Percentiles rank a stretch among this genome's conserved stretches.
phyloP scores from a whole-genome alignment of 2,329 filamentous ascomycete species.

The Penicillium sp. region DNA sequence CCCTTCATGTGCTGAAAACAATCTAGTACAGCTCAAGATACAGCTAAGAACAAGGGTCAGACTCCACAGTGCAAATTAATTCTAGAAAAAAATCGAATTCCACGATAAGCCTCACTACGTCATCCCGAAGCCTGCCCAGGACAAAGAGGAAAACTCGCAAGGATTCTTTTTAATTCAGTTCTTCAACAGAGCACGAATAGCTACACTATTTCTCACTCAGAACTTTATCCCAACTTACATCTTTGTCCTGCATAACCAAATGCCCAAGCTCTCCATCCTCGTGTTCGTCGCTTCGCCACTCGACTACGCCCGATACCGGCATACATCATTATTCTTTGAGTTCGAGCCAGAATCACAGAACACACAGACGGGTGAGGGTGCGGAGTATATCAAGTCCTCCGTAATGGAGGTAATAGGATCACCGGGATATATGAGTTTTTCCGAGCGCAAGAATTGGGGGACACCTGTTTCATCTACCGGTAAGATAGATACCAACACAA shows the following conservation, averaged over 20 bases:
- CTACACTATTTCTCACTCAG: no score
- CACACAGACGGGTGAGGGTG: not conserved
- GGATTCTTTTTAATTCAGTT: not conserved
- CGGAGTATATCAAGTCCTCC: slow-evolving; percentile 8
- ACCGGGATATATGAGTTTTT: slow-evolving; percentile 15
- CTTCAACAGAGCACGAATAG: not conserved
- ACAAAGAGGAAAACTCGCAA: not conserved
- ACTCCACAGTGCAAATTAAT: not conserved
- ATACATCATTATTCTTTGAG: slow-evolving; percentile 18
- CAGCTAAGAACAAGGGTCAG: not conserved
- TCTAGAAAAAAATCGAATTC: not conserved
- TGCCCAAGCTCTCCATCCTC: slow-evolving; percentile 20
- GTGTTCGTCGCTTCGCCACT: slow-evolving; percentile 20
- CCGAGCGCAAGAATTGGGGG: slow-evolving; percentile 11
- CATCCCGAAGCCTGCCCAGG: not conserved
- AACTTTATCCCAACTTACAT: not conserved
- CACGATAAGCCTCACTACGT: not conserved
- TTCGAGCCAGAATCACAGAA: slow-evolving; percentile 1
- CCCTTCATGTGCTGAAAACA: not conserved
- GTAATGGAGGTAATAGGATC: slow-evolving; percentile 17
- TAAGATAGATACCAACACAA: not conserved
- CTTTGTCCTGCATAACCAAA: not conserved
- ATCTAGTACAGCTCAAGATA: not conserved
- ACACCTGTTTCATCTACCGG: slow-evolving; percentile 6
- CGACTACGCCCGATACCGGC: slow-evolving; percentile 23